Evolutionary conservation across 805 yeast genomes (phyloP).

Genomic region (Candida piceae): DNA sequence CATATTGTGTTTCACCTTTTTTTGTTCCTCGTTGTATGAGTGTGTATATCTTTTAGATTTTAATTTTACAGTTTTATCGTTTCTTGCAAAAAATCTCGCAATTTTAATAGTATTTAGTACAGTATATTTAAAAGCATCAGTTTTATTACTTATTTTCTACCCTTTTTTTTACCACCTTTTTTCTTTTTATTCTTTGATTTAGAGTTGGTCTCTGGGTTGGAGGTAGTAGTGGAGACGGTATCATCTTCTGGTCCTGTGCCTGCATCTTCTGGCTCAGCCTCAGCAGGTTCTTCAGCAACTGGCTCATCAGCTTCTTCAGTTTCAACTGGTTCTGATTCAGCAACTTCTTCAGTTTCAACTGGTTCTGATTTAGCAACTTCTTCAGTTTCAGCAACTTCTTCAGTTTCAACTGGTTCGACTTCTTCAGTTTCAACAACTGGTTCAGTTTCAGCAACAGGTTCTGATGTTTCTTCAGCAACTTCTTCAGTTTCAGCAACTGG

Average conservation of each 20-base stretch:
- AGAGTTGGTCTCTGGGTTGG: not conserved
- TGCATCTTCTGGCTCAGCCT: not conserved
- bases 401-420: constrained; percentile 3
- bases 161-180: constrained; percentile 29
- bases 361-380: constrained; percentile 5
- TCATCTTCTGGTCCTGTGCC: constrained; percentile 1
- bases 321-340: constrained; percentile 2
- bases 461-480: constrained; percentile 1
- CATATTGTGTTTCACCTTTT: not conserved
- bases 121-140: too few relatives aligned
- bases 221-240: not conserved
- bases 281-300: not conserved
- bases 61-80: too few relatives aligned
- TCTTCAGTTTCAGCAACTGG: not conserved
- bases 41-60: too few relatives aligned
- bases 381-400: constrained; percentile 3
- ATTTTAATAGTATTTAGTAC: too few relatives aligned
- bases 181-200: constrained; percentile 1
- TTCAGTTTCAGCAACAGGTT: constrained; percentile 4
- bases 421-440: constrained; percentile 5
- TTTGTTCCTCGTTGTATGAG: not conserved
- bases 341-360: constrained; percentile 4
- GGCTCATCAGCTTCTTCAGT: not conserved
- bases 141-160: constrained; percentile 31
- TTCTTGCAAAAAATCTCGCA: too few relatives aligned